phyloP scores from a whole-genome alignment of 371 early-diverging fungal species.

The Zychaea mexicana region DNA sequence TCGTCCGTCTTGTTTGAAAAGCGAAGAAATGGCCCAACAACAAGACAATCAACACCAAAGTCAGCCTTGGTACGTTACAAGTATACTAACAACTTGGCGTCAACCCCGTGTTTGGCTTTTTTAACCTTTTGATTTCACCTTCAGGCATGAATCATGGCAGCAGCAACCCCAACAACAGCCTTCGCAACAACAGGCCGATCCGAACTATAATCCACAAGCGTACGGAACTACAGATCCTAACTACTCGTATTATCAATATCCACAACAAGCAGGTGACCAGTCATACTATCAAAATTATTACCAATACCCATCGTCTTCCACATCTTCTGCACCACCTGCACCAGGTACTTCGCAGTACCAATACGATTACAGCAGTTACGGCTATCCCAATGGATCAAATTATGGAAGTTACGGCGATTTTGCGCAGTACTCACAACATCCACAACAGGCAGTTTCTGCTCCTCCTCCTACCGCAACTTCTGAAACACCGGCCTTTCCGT shows the following conservation, averaged over 20 bases:
- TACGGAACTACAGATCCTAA: slow-evolving; percentile 22
- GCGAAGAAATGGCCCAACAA: background rate
- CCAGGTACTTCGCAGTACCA: slow-evolving; percentile 9
- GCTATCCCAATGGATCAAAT: slow-evolving; percentile 3
- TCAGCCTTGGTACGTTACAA: slow-evolving; percentile 5
- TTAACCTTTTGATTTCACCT: background rate
- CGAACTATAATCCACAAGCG: background rate
- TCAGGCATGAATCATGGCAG: slow-evolving; percentile 30
- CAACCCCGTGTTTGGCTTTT: background rate
- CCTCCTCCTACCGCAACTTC: background rate
- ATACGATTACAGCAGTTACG: slow-evolving; percentile 17
- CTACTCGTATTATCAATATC: slow-evolving; percentile 25
- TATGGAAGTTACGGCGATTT: slow-evolving; percentile 15
- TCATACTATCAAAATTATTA: slow-evolving; percentile 38
- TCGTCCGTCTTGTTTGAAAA: background rate
- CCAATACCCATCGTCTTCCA: slow-evolving; percentile 15
- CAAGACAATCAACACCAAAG: slow-evolving; percentile 1
- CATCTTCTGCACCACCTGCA: slow-evolving; percentile 10
- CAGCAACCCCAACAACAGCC: slow-evolving; percentile 12
- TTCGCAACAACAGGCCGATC: background rate
- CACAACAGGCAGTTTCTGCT: slow-evolving; percentile 9
- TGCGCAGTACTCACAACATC: slow-evolving; percentile 9
- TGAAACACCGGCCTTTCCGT: background rate
- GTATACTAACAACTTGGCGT: background rate
- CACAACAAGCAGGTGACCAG: slow-evolving; percentile 21